Percentiles rank a stretch among this genome's conserved stretches.
Evolutionary conservation across 78 protist genomes (phyloP).

Genomic region (Trichosphaerium sp.): DNA sequence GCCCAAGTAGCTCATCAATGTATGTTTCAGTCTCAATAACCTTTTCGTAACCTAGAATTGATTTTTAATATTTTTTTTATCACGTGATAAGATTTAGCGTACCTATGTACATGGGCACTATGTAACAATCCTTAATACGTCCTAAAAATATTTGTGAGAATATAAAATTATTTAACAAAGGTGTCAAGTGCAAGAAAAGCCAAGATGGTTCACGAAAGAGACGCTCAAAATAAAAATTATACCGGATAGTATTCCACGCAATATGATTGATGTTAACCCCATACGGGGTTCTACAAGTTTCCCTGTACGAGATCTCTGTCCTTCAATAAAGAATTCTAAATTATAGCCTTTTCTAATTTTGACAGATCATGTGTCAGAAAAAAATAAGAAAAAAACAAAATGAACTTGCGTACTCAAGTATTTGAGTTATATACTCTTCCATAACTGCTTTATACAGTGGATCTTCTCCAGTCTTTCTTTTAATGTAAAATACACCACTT

Average conservation of each 20-base stretch:
- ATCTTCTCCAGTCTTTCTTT: neutral
- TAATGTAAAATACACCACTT: neutral
- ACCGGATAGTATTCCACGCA: too few species aligned
- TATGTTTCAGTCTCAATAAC: conserved; percentile 1
- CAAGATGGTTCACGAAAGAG: neutral
- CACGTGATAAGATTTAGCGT: too few species aligned
- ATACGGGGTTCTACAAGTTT: neutral
- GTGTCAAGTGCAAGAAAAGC: too few species aligned
- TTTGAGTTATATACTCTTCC: neutral
- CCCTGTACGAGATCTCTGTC: neutral
- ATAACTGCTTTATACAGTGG: neutral
- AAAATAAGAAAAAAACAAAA: too few species aligned
- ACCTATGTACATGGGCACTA: neutral
- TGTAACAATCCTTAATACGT: neutral
- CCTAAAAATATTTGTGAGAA: too few species aligned
- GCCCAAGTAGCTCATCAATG: neutral
- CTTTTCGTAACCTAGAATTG: conserved; percentile 6
- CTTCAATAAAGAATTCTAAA: neutral
- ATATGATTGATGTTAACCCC: too few species aligned
- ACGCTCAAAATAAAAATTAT: neutral
- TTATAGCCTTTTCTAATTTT: neutral
- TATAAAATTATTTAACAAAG: too few species aligned
- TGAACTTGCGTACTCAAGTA: too few species aligned
- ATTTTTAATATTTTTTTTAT: too few species aligned
- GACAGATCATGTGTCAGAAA: too few species aligned